Evolutionary conservation across 371 early-diverging fungal genomes (phyloP).

Genomic region (Mucor saturninus): DNA sequence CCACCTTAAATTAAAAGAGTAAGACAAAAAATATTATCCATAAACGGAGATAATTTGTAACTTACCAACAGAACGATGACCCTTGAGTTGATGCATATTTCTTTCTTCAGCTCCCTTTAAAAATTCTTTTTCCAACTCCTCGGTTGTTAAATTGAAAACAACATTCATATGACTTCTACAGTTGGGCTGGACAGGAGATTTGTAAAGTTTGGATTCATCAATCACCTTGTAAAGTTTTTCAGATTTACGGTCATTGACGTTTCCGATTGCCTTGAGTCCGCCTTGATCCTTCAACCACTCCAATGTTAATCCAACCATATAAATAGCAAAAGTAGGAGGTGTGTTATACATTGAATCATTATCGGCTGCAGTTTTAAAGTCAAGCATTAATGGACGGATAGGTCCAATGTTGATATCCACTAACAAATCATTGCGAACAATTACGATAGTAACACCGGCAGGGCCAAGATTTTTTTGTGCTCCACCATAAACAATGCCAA

Average conservation of each 20-base stretch:
- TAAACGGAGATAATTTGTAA: slow-evolving; percentile 24
- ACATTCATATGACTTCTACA: slow-evolving; percentile 91
- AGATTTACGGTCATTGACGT: slow-evolving; percentile 69
- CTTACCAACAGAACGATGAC: slow-evolving; percentile 81
- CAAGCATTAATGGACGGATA: slow-evolving; percentile 82
- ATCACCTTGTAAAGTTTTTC: slow-evolving; percentile 73
- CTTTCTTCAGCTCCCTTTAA: slow-evolving; percentile 76
- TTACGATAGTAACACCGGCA: slow-evolving; percentile 91
- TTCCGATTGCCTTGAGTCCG: slow-evolving; percentile 74
- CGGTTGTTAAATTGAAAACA: slow-evolving; percentile 76
- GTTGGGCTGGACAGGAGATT: slow-evolving; percentile 65
- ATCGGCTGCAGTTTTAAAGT: slow-evolving; percentile 81
- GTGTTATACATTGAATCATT: slow-evolving; percentile 95
- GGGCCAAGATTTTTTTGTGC: slow-evolving; percentile 98
- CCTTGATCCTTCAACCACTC: slow-evolving; percentile 81
- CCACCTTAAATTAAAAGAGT: slow-evolving; percentile 64
- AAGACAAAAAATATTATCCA: slow-evolving; percentile 3
- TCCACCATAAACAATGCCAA: slow-evolving; percentile 91
- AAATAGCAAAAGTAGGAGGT: slow-evolving; percentile 95
- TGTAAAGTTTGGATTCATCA: slow-evolving; percentile 69
- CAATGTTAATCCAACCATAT: slow-evolving; percentile 87
- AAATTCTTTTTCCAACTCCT: slow-evolving; percentile 82
- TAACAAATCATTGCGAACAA: slow-evolving; percentile 90
- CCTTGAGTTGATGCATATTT: slow-evolving; percentile 87
- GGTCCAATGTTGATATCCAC: slow-evolving; percentile 52